Evolutionary conservation across 2,329 filamentous ascomycete species (phyloP).

Genomic region (Zarea fungicola): DNA sequence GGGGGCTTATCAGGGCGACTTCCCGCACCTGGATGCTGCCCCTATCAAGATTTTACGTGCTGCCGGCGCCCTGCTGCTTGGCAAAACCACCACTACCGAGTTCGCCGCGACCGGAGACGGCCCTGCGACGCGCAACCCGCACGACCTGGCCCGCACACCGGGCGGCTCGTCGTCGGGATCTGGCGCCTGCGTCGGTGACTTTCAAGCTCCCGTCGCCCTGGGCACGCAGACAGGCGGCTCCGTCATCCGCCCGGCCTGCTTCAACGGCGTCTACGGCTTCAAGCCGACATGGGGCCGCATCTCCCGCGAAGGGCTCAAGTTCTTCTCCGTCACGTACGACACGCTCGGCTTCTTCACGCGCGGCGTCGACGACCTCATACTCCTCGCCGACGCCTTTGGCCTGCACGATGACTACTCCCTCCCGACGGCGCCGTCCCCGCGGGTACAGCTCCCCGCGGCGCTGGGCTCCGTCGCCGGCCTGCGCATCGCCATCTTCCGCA

Average conservation of each 20-base stretch:
- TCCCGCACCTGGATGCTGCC: slow-evolving; percentile 18
- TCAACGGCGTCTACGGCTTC: slow-evolving; percentile 58
- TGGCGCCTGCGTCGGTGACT: slow-evolving; percentile 60
- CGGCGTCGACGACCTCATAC: slow-evolving; percentile 50
- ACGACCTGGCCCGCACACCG: slow-evolving; percentile 59
- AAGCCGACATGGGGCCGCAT: slow-evolving; percentile 64
- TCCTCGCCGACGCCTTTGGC: slow-evolving; percentile 49
- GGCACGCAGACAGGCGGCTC: slow-evolving; percentile 64
- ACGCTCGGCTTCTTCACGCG: slow-evolving; percentile 58
- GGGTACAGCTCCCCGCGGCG: background rate
- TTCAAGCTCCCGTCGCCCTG: slow-evolving; percentile 54
- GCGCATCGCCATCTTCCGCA: slow-evolving; percentile 51
- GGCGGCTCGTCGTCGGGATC: slow-evolving; percentile 65
- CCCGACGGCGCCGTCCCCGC: slow-evolving; percentile 15
- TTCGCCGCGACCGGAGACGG: slow-evolving; percentile 54
- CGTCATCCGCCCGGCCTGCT: slow-evolving; percentile 58
- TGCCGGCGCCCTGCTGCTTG: slow-evolving; percentile 10
- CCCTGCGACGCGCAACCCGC: slow-evolving; percentile 55
- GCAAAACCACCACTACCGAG: slow-evolving; percentile 52
- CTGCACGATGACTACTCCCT: slow-evolving; percentile 44
- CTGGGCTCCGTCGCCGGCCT: slow-evolving; percentile 37
- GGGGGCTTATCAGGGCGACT: slow-evolving; percentile 41
- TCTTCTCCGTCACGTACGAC: slow-evolving; percentile 55
- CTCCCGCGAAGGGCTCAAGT: slow-evolving; percentile 55
- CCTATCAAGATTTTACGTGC: slow-evolving; percentile 16